Evolutionary conservation across 2,329 filamentous ascomycete genomes (phyloP), one percentile per base, ranked within the genome.

Genomic region (Neopestalotiopsis rosae): DNA sequence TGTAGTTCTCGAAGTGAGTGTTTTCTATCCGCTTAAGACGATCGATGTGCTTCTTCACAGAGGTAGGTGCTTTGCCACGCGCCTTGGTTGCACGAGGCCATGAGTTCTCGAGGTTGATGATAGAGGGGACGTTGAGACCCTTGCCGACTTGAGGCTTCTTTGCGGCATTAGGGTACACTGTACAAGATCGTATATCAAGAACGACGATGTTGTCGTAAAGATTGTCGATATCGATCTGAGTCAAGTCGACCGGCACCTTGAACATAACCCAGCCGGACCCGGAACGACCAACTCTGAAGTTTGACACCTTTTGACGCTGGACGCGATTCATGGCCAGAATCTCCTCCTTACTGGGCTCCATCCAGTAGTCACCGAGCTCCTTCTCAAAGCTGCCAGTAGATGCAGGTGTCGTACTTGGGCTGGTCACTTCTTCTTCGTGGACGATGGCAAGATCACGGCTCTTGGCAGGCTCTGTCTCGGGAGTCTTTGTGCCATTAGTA

Each of bases 111-210:
- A 99, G 87, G n/a, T 88, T 89, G 72, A 99, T 95, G 49, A 89
- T 90, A 0, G 96, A 94, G 3, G 94, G 95, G 7, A 98, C 94
- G 76, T 99, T 99, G 72, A 99, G 86, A 5, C 94, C 95, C 76
- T 94, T 94, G 69, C 97, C 96, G 69, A 91, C 87, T 0, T 92
- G 88, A 17, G 96, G 95, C 81, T 98, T 99, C 77, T 90, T 90
- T 5, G 88, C 86, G 56, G 90, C 85, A 59, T 92, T 88, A 4
- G 89, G 91, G 76, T 99, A 99, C 7, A 98, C 96, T 0, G 95
- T 97, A 30, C 94, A 94, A 9, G 91, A 92, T 45, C 96, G 92
- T 64, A 91, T 87, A 58, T 89, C 87, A 63, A 98, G 89, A 66
- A 90, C 85, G 45, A 98, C 92, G 74, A 98, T 91, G 32, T 87